A percentile compares a stretch with the other conserved stretches of the same genome.
Evolutionary conservation across 352 stramenopile species (phyloP).

Genomic region (Pythium insidiosum): DNA sequence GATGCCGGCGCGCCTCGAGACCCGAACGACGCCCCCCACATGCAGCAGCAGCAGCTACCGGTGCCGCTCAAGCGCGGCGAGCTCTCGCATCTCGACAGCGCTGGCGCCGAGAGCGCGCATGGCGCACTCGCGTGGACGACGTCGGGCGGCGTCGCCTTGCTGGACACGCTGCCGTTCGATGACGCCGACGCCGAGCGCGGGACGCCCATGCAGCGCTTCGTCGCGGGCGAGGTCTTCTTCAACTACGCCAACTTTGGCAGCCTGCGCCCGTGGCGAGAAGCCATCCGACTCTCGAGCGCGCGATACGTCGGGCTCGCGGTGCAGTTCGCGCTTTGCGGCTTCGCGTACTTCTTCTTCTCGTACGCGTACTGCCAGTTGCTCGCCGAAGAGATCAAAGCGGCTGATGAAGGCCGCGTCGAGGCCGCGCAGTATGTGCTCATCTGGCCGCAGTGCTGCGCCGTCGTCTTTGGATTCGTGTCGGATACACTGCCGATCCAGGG

Average conservation of each 20-base stretch:
- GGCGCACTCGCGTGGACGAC: too few relatives aligned
- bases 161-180: neutral
- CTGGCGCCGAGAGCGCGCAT: too few relatives aligned
- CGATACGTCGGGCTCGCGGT: conserved; percentile 11
- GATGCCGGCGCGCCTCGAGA: too few relatives aligned
- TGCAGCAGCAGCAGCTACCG: too few relatives aligned
- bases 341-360: conserved; percentile 10
- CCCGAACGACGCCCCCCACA: too few relatives aligned
- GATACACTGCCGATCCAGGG: conserved; percentile 55
- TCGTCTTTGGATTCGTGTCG: conserved; percentile 62
- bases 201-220: conserved; percentile 5
- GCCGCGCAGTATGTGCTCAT: conserved; percentile 21
- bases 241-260: conserved; percentile 19
- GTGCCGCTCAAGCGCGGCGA: too few relatives aligned
- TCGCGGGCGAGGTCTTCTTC: conserved; percentile 20
- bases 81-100: too few relatives aligned
- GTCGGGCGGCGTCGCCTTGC: too few relatives aligned
- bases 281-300: conserved; percentile 5
- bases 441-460: conserved; percentile 48
- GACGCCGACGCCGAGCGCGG: too few relatives aligned
- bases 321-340: conserved; percentile 2
- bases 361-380: conserved; percentile 8
- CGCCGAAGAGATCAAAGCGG: conserved; percentile 6
- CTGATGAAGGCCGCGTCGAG: conserved; percentile 3
- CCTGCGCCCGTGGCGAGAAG: conserved; percentile 4